These are phyloP conservation scores for Volvox africanus DNA, from an alignment of 139 green algal genomes.

Conservation along the genomic window DNA sequence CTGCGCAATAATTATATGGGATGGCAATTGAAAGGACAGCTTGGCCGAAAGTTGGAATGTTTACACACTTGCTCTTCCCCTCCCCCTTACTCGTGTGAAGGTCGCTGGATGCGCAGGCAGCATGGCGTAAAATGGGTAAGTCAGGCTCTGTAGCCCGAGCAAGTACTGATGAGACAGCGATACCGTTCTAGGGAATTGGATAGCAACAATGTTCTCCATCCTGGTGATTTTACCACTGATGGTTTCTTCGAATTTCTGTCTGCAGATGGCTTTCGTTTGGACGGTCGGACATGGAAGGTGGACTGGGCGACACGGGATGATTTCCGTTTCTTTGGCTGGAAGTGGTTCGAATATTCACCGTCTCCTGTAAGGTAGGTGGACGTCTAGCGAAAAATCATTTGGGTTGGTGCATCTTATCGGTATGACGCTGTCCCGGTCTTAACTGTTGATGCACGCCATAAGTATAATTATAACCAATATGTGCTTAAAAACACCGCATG, in stretches of 20 bases:
- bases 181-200: too few species aligned
- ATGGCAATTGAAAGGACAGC: background rate
- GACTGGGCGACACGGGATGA: slow-evolving; percentile 62
- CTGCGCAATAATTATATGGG: background rate
- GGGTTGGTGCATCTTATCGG: too few species aligned
- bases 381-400: too few species aligned
- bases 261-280: slow-evolving; percentile 68
- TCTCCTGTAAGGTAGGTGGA: background rate
- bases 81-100: slow-evolving; percentile 40
- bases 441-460: too few species aligned
- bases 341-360: slow-evolving; percentile 64
- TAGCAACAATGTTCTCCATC: too few species aligned
- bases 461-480: too few species aligned
- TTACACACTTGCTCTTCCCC: background rate
- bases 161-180: too few species aligned
- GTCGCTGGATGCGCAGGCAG: slow-evolving; percentile 58
- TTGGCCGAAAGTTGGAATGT: background rate
- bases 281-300: slow-evolving; percentile 69
- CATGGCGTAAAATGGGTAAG: slow-evolving; percentile 68
- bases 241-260: background rate
- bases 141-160: background rate
- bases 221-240: too few species aligned
- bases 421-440: too few species aligned
- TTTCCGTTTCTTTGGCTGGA: slow-evolving; percentile 75
- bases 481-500: too few species aligned